Evolutionary conservation across 805 yeast genomes (phyloP), one percentile per base, ranked within the genome.

Genomic region (Zygoascus biomembranicola): DNA sequence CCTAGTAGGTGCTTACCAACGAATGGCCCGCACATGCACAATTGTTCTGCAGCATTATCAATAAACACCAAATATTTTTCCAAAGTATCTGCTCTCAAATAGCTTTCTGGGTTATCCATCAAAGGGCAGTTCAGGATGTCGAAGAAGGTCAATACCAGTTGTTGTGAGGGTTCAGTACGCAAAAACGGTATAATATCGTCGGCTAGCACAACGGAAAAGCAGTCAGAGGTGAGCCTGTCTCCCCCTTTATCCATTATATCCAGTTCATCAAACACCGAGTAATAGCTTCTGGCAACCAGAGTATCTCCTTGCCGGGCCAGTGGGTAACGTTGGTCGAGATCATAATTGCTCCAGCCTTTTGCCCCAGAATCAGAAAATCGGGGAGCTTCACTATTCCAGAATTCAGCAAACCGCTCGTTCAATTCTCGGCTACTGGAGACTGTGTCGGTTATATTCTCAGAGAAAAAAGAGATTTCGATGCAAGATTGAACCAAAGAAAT

Each of bases 311-410:
- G 11, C 39, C 31, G 43, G 14, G 49, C 52, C 31, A 41, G 39
- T 18, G 19, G n/a, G 5, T 31, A 6, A 18, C 14, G 45, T 26
- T 8, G 19, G 11, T 23, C 35, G 4, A 18, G 19, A 11, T n/a
- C 23, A 3, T 55, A 42, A 28, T 44, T 23, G 35, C 54, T 43
- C 58, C 60, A 55, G 11, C 55, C 57, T 20, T 18, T 19, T 14
- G 58, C 55, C 6, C 49, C 56, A 4, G 45, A 31, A 2, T 63
- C 66, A 19, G 65, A 64, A 16, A 62, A 46, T 18, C 65, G 55
- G 10, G 59, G 53, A 1, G 43, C 39, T 39, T 61, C 66, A 19
- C 35, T 20, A 6, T 49, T 48, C 66, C 66, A 63, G 50, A 54
- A 61, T 20, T 23, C 13, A 10, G 44, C 19, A 14, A 63, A 50